phyloP scores from a whole-genome alignment of 495 filamentous ascomycete species.

The Elasticomyces elasticus region DNA sequence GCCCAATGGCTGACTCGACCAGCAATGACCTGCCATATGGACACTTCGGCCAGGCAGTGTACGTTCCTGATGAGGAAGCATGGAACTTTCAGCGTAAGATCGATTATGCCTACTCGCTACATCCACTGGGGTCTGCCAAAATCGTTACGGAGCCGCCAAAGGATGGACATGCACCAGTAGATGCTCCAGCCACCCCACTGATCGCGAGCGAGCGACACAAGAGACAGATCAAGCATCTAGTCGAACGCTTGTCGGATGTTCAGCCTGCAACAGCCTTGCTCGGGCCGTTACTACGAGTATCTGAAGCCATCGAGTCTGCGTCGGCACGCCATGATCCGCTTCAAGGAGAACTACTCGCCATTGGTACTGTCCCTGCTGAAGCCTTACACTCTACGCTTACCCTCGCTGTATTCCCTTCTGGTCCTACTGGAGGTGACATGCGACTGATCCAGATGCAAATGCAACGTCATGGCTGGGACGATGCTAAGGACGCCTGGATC shows the following conservation, averaged over 20 bases:
- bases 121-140: conserved; percentile 7
- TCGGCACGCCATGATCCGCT: conserved; percentile 25
- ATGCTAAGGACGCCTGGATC: conserved; percentile 31
- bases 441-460: conserved; percentile 36
- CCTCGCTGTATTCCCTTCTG: conserved; percentile 41
- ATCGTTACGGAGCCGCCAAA: conserved; percentile 7
- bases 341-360: conserved; percentile 24
- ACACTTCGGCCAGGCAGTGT: conserved; percentile 50
- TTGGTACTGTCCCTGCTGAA: conserved; percentile 25
- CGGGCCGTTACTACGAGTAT: conserved; percentile 18
- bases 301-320: conserved; percentile 22
- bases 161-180: not conserved
- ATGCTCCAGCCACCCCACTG: not conserved
- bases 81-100: conserved; percentile 46
- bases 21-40: conserved; percentile 53
- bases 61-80: conserved; percentile 40
- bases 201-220: conserved; percentile 2
- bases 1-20: conserved; percentile 53
- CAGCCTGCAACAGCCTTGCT: conserved; percentile 21
- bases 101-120: conserved; percentile 9
- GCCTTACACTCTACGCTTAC: conserved; percentile 7
- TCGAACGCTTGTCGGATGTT: conserved; percentile 22
- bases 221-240: conserved; percentile 4
- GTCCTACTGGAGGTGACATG: conserved; percentile 44
- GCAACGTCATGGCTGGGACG: conserved; percentile 40